Percentiles rank a stretch among this genome's conserved stretches.
phyloP scores from a whole-genome alignment of 1,139 yeast genomes.

The Pichia sp. region DNA sequence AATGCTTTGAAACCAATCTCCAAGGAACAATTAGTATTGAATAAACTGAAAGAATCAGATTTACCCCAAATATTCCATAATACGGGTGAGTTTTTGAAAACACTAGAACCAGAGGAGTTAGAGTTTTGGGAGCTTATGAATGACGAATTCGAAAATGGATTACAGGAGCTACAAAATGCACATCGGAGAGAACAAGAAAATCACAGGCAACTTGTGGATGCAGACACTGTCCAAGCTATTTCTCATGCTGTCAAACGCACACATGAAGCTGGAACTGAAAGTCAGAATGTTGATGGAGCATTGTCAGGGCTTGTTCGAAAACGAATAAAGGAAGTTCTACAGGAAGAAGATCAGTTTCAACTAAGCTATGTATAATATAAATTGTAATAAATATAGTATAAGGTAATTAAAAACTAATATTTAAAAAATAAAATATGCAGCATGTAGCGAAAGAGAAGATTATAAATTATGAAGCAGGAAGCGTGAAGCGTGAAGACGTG shows the following conservation, averaged over 20 bases:
- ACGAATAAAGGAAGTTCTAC: constrained; percentile 2
- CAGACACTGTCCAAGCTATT: neutral
- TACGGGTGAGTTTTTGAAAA: constrained; percentile 23
- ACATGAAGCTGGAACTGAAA: neutral
- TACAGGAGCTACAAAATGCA: constrained; percentile 9
- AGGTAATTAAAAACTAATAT: too few species aligned
- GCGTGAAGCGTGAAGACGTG: too few species aligned
- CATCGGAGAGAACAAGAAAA: neutral
- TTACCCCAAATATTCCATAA: constrained; percentile 25
- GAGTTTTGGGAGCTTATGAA: constrained; percentile 28
- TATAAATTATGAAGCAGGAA: too few species aligned
- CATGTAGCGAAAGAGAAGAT: too few species aligned
- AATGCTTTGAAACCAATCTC: constrained; percentile 24
- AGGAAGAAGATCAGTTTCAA: constrained; percentile 3
- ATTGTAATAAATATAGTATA: too few species aligned
- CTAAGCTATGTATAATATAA: neutral
- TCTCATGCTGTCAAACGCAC: neutral
- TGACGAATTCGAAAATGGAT: constrained; percentile 27
- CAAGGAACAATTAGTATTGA: constrained; percentile 20
- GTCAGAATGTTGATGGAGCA: neutral
- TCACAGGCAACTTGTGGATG: neutral
- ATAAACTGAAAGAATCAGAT: constrained; percentile 20
- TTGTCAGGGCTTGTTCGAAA: neutral
- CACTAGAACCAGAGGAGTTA: constrained; percentile 26
- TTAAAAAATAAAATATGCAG: too few species aligned